Evolutionary conservation across 306 rosid genomes (phyloP).

Genomic region (Malus sylvestris): DNA sequence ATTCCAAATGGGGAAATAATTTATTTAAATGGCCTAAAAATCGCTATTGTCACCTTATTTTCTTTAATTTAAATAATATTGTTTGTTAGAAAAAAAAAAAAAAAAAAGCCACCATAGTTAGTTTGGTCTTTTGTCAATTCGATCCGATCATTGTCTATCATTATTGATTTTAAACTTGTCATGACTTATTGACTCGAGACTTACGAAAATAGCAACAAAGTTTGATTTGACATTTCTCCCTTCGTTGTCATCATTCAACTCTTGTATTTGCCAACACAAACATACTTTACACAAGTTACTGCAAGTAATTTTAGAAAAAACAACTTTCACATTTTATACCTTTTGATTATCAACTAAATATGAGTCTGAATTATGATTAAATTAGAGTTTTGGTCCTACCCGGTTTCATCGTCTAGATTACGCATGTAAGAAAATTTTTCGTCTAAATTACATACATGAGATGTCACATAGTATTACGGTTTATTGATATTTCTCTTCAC

Average conservation of each 20-base stretch:
- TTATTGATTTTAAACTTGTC: not conserved
- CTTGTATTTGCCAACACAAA: not conserved
- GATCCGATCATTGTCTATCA: not conserved
- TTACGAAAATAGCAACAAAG: not conserved
- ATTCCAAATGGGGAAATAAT: too few relatives aligned
- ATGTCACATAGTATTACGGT: too few relatives aligned
- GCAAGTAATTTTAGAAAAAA: too few relatives aligned
- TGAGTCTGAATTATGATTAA: too few relatives aligned
- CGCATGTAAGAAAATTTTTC: too few relatives aligned
- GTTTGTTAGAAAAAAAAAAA: too few relatives aligned
- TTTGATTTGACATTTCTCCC: not conserved
- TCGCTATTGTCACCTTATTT: too few relatives aligned
- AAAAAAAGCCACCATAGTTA: not conserved
- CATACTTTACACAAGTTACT: not conserved
- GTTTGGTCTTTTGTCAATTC: not conserved
- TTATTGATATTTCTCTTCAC: too few relatives aligned
- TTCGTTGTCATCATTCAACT: not conserved
- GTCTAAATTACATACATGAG: not conserved
- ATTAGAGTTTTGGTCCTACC: not conserved
- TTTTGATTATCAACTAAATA: too few relatives aligned
- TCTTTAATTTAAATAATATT: too few relatives aligned
- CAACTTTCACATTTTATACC: too few relatives aligned
- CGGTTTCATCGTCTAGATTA: too few relatives aligned
- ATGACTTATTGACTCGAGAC: not conserved
- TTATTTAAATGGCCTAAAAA: not conserved